A percentile compares a stretch with the other conserved stretches of the same genome.
Conservation (phyloP, 129 eudicot genomes). For the Tagetes patula region DNA sequence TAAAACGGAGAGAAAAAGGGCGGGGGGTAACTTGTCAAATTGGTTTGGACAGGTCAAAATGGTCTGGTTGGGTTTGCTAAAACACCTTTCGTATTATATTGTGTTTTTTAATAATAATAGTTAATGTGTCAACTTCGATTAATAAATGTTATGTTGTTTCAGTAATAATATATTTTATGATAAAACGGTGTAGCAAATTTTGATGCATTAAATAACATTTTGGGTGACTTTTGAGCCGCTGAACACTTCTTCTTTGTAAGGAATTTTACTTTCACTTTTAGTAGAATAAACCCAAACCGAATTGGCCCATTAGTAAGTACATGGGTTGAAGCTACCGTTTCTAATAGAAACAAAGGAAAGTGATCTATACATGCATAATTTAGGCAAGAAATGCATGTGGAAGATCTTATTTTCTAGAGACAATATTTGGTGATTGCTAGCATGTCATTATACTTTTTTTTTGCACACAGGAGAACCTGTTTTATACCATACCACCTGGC, state of each 20-base stretch:
- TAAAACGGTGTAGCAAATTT: not conserved
- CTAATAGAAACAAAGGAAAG: slow-evolving; percentile 9
- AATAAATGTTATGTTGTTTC: not conserved
- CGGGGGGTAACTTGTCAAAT: not conserved
- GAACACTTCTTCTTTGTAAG: not conserved
- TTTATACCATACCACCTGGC: slow-evolving; percentile 74
- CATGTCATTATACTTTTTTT: not conserved
- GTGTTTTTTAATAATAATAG: not conserved
- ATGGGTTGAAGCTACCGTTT: not conserved
- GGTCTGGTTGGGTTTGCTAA: not conserved
- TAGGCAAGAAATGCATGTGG: slow-evolving; percentile 1
- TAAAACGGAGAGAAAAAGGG: too few species aligned
- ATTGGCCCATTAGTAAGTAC: not conserved
- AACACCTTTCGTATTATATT: not conserved
- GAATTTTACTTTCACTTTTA: not conserved
- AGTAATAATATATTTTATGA: not conserved
- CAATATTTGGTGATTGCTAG: slow-evolving; percentile 4
- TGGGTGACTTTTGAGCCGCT: not conserved
- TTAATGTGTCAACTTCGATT: not conserved
- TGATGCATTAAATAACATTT: slow-evolving; percentile 3
- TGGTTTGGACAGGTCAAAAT: not conserved
- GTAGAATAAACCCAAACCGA: not conserved
- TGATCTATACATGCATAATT: slow-evolving; percentile 17
- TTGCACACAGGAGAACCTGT: slow-evolving; percentile 68
- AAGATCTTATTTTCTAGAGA: slow-evolving; percentile 19